Evolutionary conservation across 805 yeast species (phyloP).

Genomic region (Ogataea pignaliae): DNA sequence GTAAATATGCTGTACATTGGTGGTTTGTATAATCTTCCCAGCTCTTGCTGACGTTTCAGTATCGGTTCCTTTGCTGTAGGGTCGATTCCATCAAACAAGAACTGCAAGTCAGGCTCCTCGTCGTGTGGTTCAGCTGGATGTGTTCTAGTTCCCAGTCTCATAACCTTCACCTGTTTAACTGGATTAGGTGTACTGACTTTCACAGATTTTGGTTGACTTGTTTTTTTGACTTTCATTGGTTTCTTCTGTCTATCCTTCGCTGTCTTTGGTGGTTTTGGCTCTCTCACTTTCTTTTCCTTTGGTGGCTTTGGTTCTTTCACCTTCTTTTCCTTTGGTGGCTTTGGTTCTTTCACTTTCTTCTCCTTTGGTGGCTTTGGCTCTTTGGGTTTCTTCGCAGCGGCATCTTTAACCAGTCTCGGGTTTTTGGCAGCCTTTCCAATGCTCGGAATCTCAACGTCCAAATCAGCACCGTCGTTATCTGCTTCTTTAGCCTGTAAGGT

Average conservation of each 20-base stretch:
- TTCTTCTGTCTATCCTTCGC: not conserved
- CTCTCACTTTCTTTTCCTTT: not conserved
- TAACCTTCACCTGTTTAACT: too few relatives aligned
- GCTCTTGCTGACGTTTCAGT: not conserved
- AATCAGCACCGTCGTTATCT: too few relatives aligned
- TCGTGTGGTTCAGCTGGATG: too few relatives aligned
- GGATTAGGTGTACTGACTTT: too few relatives aligned
- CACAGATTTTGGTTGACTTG: not conserved
- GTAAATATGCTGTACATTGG: slow-evolving; percentile 8
- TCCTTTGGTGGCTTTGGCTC: not conserved
- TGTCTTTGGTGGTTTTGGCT: not conserved
- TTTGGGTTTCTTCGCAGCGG: not conserved
- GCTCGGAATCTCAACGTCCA: too few relatives aligned
- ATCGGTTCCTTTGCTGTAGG: slow-evolving; percentile 1
- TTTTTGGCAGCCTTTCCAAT: not conserved
- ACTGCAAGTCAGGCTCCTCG: not conserved
- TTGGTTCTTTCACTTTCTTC: not conserved
- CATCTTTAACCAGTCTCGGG: not conserved
- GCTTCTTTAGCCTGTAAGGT: too few relatives aligned
- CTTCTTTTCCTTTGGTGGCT: not conserved
- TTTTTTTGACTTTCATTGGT: not conserved
- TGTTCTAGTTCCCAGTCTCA: too few relatives aligned
- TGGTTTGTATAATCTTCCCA: slow-evolving; percentile 3
- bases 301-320: slow-evolving; percentile 1
- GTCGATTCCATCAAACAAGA: slow-evolving; percentile 1